These are phyloP conservation scores for Aquilaria malaccensis DNA, from an alignment of 345 rosid species.

Conservation along the genomic window DNA sequence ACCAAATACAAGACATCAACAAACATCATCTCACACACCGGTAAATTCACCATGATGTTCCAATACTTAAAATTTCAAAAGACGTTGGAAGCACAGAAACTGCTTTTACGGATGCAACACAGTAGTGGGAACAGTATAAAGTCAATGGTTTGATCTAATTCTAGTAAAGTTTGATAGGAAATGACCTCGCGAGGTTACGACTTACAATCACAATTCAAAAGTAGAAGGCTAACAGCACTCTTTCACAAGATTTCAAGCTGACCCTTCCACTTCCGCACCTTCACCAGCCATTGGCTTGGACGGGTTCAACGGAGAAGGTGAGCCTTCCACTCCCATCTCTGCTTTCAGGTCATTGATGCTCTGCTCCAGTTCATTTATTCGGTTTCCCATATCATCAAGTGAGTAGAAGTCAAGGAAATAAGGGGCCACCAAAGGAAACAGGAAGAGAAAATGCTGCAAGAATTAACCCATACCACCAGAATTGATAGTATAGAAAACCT, in stretches of 20 bases:
- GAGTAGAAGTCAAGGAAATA: slow-evolving; percentile 39
- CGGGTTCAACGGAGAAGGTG: slow-evolving; percentile 45
- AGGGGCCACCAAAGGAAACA: neutral
- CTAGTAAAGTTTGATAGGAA: too few relatives aligned
- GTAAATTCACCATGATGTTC: too few relatives aligned
- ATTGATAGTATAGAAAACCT: too few relatives aligned
- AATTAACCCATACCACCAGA: too few relatives aligned
- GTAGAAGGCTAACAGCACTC: slow-evolving; percentile 6
- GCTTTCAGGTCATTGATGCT: slow-evolving; percentile 54
- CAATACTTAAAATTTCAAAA: too few relatives aligned
- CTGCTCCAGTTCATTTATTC: slow-evolving; percentile 65
- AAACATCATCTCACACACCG: too few relatives aligned
- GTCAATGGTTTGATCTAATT: too few relatives aligned
- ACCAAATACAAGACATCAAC: too few relatives aligned
- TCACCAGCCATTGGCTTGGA: slow-evolving; percentile 35
- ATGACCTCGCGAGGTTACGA: neutral
- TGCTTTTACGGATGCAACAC: too few relatives aligned
- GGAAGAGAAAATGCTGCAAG: too few relatives aligned
- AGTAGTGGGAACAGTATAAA: too few relatives aligned
- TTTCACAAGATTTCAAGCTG: slow-evolving; percentile 22
- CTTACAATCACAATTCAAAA: neutral
- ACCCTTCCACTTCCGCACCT: slow-evolving; percentile 34
- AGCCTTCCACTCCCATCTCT: slow-evolving; percentile 71
- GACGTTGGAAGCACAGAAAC: too few relatives aligned
- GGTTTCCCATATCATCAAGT: slow-evolving; percentile 78